Evolutionary conservation across 2,329 filamentous ascomycete species (phyloP), one percentile per base, ranked within the genome.

Genomic region (Talaromyces sp.): DNA sequence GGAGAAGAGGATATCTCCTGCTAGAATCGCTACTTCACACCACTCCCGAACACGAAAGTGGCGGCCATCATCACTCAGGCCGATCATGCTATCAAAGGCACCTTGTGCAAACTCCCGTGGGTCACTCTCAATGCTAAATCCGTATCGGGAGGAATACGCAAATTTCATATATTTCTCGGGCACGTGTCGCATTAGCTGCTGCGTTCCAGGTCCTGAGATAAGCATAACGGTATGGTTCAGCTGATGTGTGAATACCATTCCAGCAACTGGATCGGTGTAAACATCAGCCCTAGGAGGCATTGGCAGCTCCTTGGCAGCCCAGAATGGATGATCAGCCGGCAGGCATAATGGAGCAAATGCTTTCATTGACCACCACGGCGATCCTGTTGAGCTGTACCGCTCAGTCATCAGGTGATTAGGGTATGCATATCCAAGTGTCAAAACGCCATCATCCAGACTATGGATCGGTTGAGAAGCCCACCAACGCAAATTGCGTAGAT

Each of bases 81-180:
- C 39, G 39, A 44, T 44, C 39, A 44, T 44, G 19, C 39, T 44
- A 19, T 44, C 39, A 19, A 44, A 44, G 19, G 39, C 39, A 17
- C 39, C 39, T 44, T 44, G 39, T 19, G 15, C 17, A 19, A 44
- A 44, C 39, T 30, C 49, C 22, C 39, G 39, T 44, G 19, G 17
- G 9, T 44, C 39, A 44, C 39, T 44, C 10, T 44, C 39, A 2
- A 78, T 75, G 58, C 74, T 76, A 63, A 82, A 82, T 0, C 72
- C 75, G 44, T 82, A 81, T 0, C 76, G 67, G 0, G 79, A 82
- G 0, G 80, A 82, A 65, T 82, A 81, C 4, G 78, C 78, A 54
- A 81, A 79, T 61, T 80, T 80, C 64, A 71, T 71, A 63, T 81
- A 81, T 55, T 81, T 81, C 6, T 78, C 78, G 61, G 78, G 59